These are phyloP conservation scores for Heliocybe sulcata DNA, from an alignment of 1,284 basidiomycete genomes.

Conservation along the genomic window DNA sequence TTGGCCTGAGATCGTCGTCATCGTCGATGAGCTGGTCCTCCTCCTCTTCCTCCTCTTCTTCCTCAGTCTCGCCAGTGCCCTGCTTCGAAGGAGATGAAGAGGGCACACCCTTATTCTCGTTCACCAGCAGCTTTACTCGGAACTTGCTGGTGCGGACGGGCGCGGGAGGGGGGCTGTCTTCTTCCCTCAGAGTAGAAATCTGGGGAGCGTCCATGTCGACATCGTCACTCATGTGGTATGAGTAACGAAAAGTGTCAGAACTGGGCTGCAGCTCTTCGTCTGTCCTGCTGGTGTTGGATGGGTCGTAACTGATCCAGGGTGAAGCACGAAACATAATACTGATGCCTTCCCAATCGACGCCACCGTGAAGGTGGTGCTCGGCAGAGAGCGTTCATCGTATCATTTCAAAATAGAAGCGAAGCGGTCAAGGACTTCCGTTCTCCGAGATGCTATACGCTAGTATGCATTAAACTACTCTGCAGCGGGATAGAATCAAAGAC, in stretches of 20 bases:
- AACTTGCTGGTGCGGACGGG: conserved; percentile 31
- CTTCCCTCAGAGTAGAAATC: conserved; percentile 68
- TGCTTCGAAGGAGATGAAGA: conserved; percentile 20
- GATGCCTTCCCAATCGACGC: conserved; percentile 1
- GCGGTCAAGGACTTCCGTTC: too few relatives aligned
- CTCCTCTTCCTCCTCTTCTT: conserved; percentile 52
- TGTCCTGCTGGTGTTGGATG: conserved; percentile 17
- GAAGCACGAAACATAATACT: conserved; percentile 23
- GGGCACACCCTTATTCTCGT: conserved; percentile 31
- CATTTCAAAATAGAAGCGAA: neutral
- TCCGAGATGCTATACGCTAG: neutral
- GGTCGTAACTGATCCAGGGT: conserved; percentile 23
- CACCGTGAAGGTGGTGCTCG: conserved; percentile 1
- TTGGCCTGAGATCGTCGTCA: conserved; percentile 37
- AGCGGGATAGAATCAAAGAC: too few relatives aligned
- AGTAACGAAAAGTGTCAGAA: conserved; percentile 10
- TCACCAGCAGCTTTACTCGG: conserved; percentile 43
- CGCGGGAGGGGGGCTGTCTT: conserved; percentile 36
- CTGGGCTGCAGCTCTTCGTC: conserved; percentile 3
- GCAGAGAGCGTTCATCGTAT: neutral
- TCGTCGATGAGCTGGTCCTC: conserved; percentile 76
- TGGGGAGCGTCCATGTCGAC: conserved; percentile 70
- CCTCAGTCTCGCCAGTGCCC: conserved; percentile 35
- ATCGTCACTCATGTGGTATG: conserved; percentile 14
- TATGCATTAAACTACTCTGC: too few relatives aligned